Conservation (phyloP, 129 eudicot genomes). For the Saussurea involucrata region DNA sequence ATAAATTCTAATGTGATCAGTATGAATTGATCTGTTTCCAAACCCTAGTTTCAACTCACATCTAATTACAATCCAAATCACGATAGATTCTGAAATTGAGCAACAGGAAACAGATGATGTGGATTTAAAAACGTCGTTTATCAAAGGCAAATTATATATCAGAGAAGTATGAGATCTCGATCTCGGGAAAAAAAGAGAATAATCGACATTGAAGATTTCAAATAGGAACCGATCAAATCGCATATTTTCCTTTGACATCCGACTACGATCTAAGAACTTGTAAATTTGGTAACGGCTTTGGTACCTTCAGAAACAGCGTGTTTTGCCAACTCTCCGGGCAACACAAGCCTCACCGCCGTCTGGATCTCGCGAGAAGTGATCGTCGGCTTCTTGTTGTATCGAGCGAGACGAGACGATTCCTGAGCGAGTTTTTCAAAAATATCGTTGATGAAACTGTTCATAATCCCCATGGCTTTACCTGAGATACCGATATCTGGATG, state of each 20-base stretch:
- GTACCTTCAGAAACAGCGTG: slow-evolving; percentile 63
- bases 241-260: neutral
- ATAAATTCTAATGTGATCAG: neutral
- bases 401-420: slow-evolving; percentile 53
- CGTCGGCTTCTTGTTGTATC: slow-evolving; percentile 60
- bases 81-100: neutral
- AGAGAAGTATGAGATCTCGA: slow-evolving; percentile 4
- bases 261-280: slow-evolving; percentile 35
- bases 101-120: neutral
- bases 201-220: neutral
- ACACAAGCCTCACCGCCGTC: slow-evolving; percentile 53
- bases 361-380: slow-evolving; percentile 63
- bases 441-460: slow-evolving; percentile 52
- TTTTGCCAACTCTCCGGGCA: slow-evolving; percentile 57
- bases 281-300: slow-evolving; percentile 54
- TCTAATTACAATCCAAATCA: neutral
- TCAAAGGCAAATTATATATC: neutral
- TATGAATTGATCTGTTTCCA: neutral
- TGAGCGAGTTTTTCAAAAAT: slow-evolving; percentile 53
- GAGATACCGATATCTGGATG: slow-evolving; percentile 57
- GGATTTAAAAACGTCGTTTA: neutral
- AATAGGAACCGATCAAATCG: slow-evolving; percentile 1
- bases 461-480: slow-evolving; percentile 57
- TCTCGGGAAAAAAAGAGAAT: neutral
- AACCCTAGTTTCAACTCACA: neutral